Percentiles rank a stretch among this genome's conserved stretches.
phyloP scores from a whole-genome alignment of 192 early-diverging fungal species.

The Chytriomyces sp. region DNA sequence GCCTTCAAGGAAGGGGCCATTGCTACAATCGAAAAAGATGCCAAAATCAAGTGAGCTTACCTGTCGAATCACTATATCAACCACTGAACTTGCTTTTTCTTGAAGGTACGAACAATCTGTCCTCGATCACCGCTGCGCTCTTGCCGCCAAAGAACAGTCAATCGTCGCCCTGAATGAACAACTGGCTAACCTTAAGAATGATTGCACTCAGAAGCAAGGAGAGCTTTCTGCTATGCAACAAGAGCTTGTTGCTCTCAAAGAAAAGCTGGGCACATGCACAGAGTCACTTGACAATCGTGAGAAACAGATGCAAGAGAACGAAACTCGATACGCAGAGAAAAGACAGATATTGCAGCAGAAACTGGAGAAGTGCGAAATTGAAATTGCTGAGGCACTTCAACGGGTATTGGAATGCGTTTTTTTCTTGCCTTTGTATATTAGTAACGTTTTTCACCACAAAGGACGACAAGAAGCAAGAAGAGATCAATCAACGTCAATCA shows the following conservation, averaged over 20 bases:
- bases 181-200: background rate
- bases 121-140: background rate
- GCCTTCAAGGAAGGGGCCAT: background rate
- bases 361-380: background rate
- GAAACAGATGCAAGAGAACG: background rate
- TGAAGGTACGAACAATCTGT: background rate
- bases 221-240: background rate
- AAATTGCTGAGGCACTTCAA: too few relatives aligned
- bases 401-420: too few relatives aligned
- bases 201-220: background rate
- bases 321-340: background rate
- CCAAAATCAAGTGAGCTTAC: too few relatives aligned
- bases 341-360: background rate
- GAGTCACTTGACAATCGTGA: background rate
- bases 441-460: too few relatives aligned
- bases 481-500: too few relatives aligned
- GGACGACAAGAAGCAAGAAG: too few relatives aligned
- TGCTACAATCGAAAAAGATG: too few relatives aligned
- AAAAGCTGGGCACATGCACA: too few relatives aligned
- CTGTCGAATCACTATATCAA: background rate
- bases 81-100: background rate
- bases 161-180: background rate
- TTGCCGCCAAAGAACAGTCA: background rate
- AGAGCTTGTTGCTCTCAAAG: background rate
- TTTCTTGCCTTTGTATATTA: too few relatives aligned